Evolutionary conservation across 352 stramenopile genomes (phyloP).

Genomic region (Globisporangium parvum): DNA sequence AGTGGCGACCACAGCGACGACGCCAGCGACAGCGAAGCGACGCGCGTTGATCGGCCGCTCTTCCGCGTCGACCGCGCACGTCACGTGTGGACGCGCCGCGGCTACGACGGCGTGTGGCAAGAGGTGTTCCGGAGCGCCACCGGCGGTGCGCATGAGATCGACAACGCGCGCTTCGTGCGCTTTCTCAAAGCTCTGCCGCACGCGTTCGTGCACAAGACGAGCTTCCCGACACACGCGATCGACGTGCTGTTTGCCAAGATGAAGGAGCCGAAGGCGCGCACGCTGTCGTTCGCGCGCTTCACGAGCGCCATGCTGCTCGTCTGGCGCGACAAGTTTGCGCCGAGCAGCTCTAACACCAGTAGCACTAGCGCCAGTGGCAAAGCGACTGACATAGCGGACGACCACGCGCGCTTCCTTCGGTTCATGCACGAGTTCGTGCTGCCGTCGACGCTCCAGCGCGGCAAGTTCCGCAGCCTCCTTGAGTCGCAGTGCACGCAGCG

Average conservation of each 20-base stretch:
- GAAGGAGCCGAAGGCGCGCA: slow-evolving; percentile 63
- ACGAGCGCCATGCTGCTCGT: slow-evolving; percentile 59
- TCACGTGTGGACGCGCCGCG: slow-evolving; percentile 34
- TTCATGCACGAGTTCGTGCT: slow-evolving; percentile 71
- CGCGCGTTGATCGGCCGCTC: slow-evolving; percentile 30
- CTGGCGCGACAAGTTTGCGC: slow-evolving; percentile 48
- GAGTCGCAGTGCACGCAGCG: slow-evolving; percentile 28
- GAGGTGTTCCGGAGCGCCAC: slow-evolving; percentile 47
- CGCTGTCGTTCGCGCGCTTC: slow-evolving; percentile 54
- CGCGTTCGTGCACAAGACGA: slow-evolving; percentile 49
- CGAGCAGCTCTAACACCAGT: neutral
- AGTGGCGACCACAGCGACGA: slow-evolving; percentile 1
- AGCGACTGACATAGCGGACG: slow-evolving; percentile 4
- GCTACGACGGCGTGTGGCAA: slow-evolving; percentile 66
- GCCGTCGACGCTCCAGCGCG: slow-evolving; percentile 43
- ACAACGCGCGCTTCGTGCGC: slow-evolving; percentile 56
- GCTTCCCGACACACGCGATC: slow-evolving; percentile 45
- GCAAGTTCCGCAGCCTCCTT: slow-evolving; percentile 49
- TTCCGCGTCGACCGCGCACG: slow-evolving; percentile 26
- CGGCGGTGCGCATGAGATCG: slow-evolving; percentile 43
- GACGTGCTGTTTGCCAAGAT: slow-evolving; percentile 72
- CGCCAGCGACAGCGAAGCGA: slow-evolving; percentile 3
- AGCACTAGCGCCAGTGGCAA: slow-evolving; percentile 1
- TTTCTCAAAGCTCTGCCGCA: slow-evolving; percentile 60
- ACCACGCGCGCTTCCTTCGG: slow-evolving; percentile 34